Evolutionary conservation across 768 basidiomycete species (phyloP).

Genomic region (Kondoa subrosea): DNA sequence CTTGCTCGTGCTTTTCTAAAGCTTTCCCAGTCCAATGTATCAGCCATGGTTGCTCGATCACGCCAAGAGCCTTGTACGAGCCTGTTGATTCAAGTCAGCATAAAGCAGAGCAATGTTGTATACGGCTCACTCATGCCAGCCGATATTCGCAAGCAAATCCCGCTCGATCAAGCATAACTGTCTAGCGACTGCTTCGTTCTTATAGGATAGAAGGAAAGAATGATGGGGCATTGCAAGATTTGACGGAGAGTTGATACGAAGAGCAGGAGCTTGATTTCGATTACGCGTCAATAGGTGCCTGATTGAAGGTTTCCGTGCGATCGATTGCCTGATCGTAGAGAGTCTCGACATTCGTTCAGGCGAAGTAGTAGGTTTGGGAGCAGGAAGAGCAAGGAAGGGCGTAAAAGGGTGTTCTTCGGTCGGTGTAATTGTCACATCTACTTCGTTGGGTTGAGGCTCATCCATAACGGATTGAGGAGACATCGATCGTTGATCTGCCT

Average conservation of each 20-base stretch:
- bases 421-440: neutral
- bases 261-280: neutral
- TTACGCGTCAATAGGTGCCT: slow-evolving; percentile 8
- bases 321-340: slow-evolving; percentile 1
- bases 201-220: slow-evolving; percentile 53
- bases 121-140: slow-evolving; percentile 66
- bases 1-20: slow-evolving; percentile 59
- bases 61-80: slow-evolving; percentile 16
- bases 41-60: slow-evolving; percentile 30
- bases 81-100: slow-evolving; percentile 3
- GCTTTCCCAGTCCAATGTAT: slow-evolving; percentile 66
- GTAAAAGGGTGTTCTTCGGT: slow-evolving; percentile 1
- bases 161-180: slow-evolving; percentile 79
- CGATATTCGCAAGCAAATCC: slow-evolving; percentile 65
- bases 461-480: neutral
- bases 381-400: neutral
- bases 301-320: slow-evolving; percentile 8
- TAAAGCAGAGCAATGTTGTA: slow-evolving; percentile 34
- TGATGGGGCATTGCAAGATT: slow-evolving; percentile 39
- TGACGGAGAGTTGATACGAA: neutral
- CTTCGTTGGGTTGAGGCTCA: too few relatives aligned
- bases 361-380: neutral
- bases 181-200: slow-evolving; percentile 48
- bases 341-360: neutral
- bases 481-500: too few relatives aligned